These are phyloP conservation scores for Mrakiaceae sp. DNA, from an alignment of 1,284 basidiomycete genomes.

Conservation along the genomic window DNA sequence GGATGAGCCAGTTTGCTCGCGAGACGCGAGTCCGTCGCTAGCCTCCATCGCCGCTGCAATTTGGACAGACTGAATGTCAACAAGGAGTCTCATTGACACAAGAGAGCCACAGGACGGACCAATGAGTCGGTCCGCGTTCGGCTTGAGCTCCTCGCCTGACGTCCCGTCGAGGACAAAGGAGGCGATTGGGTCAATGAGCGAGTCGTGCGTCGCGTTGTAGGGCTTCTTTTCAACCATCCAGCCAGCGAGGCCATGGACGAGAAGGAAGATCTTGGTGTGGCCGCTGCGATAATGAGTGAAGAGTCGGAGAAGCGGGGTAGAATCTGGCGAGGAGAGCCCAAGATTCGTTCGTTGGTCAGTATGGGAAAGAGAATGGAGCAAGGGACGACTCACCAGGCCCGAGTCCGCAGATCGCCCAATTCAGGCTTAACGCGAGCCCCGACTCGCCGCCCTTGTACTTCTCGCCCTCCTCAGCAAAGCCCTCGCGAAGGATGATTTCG, in stretches of 20 bases:
- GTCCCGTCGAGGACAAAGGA: conserved; percentile 53
- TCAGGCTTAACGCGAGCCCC: conserved; percentile 42
- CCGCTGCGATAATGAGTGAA: conserved; percentile 53
- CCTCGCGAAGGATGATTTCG: conserved; percentile 45
- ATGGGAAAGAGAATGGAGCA: background rate
- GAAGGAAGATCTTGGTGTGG: conserved; percentile 46
- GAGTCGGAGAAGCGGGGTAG: conserved; percentile 46
- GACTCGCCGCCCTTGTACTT: conserved; percentile 31
- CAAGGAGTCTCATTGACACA: background rate
- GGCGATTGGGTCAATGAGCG: conserved; percentile 43
- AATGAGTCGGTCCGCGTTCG: conserved; percentile 38
- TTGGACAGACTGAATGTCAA: background rate
- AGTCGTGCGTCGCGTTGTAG: conserved; percentile 33
- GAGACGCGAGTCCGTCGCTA: conserved; percentile 20
- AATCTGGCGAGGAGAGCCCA: conserved; percentile 35
- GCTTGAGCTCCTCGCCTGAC: conserved; percentile 42
- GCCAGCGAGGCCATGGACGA: conserved; percentile 38
- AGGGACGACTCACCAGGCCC: conserved; percentile 39
- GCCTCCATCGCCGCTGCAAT: conserved; percentile 23
- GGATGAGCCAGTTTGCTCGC: conserved; percentile 22
- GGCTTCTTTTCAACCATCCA: conserved; percentile 48
- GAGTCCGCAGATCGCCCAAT: conserved; percentile 53
- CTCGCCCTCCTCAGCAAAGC: conserved; percentile 30
- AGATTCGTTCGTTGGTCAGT: conserved; percentile 14
- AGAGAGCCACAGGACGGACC: background rate